phyloP scores from a whole-genome alignment of 257 asterid genomes.

The Henckelia pumila region DNA sequence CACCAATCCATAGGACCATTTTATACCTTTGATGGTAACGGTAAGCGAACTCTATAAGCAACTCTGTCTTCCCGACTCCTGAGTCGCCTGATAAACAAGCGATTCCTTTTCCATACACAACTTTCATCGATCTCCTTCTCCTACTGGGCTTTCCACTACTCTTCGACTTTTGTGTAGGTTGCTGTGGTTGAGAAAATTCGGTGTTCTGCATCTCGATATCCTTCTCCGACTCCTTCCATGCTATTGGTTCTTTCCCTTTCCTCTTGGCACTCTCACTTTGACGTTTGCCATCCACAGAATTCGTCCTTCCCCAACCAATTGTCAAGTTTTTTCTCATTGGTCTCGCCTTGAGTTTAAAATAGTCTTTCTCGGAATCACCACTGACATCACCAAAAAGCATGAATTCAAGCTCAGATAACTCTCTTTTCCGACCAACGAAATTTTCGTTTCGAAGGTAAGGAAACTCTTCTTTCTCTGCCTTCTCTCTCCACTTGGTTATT shows the following conservation, averaged over 20 bases:
- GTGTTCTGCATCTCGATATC: constrained; percentile 74
- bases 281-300: constrained; percentile 57
- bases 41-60: constrained; percentile 74
- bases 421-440: constrained; percentile 84
- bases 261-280: constrained; percentile 41
- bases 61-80: constrained; percentile 85
- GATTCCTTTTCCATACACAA: constrained; percentile 76
- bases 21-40: constrained; percentile 72
- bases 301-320: constrained; percentile 73
- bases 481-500: constrained; percentile 76
- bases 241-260: constrained; percentile 75
- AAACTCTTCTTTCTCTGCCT: constrained; percentile 73
- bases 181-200: constrained; percentile 39
- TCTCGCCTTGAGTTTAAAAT: constrained; percentile 71
- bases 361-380: constrained; percentile 64
- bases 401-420: constrained; percentile 72
- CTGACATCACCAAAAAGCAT: constrained; percentile 79
- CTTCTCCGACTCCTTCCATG: constrained; percentile 81
- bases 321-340: constrained; percentile 68
- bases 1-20: constrained; percentile 86
- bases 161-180: constrained; percentile 32
- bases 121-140: constrained; percentile 58
- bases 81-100: constrained; percentile 81
- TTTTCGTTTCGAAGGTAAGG: constrained; percentile 73
- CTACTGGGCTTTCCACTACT: constrained; percentile 41